phyloP scores from a whole-genome alignment of 1,139 yeast species.

The Hansenula sp. region DNA sequence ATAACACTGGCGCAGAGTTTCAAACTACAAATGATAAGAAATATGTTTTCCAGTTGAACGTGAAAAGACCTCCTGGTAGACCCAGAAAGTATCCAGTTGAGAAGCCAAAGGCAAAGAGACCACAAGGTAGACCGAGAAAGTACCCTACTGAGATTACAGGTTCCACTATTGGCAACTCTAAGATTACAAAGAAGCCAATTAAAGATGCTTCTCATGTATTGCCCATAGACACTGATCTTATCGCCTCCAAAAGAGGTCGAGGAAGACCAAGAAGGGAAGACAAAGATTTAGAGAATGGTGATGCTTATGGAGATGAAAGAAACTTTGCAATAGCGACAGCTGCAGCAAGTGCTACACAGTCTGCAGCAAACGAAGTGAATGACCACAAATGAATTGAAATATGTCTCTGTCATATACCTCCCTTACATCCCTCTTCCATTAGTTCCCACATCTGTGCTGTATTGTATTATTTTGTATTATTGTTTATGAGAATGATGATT shows the following conservation, averaged over 20 bases:
- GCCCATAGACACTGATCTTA: constrained; percentile 14
- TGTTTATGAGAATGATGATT: neutral
- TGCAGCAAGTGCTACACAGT: constrained; percentile 5
- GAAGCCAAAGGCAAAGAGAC: constrained; percentile 32
- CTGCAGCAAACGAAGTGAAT: neutral
- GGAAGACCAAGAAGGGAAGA: constrained; percentile 13
- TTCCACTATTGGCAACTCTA: neutral
- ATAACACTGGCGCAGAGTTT: constrained; percentile 1
- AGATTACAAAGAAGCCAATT: neutral
- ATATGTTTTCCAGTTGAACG: constrained; percentile 15
- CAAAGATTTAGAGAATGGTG: neutral
- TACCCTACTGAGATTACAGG: constrained; percentile 9
- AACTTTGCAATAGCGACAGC: constrained; percentile 10
- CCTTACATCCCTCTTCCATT: too few species aligned
- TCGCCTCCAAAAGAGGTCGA: constrained; percentile 8
- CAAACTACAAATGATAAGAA: constrained; percentile 8
- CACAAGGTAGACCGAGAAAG: constrained; percentile 23
- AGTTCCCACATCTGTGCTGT: too few species aligned
- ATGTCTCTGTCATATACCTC: neutral
- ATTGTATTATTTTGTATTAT: neutral
- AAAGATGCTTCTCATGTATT: neutral
- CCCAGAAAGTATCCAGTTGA: constrained; percentile 49
- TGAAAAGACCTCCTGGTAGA: constrained; percentile 34
- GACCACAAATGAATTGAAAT: neutral
- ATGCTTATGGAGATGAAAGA: neutral